phyloP scores from a whole-genome alignment of 2,329 filamentous ascomycete genomes.

The Ascochyta viciae-villosae region DNA sequence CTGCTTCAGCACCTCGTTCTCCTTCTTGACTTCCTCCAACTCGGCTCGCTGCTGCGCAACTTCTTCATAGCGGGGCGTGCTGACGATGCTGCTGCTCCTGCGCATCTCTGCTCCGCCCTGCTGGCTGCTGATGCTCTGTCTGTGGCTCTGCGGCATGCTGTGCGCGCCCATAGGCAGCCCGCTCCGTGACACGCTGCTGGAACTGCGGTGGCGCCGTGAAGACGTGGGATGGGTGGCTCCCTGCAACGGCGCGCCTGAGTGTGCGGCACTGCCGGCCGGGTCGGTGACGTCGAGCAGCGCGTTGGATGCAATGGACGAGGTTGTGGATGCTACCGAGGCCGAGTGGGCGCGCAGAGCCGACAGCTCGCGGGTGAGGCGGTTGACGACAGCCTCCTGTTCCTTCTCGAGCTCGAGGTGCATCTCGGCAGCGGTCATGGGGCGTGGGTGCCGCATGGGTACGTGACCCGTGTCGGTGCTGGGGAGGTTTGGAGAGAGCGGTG shows the following conservation, averaged over 20 bases:
- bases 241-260: conserved; percentile 49
- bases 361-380: conserved; percentile 89
- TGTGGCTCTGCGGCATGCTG: conserved; percentile 43
- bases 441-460: conserved; percentile 79
- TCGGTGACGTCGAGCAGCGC: conserved; percentile 56
- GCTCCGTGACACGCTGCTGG: conserved; percentile 58
- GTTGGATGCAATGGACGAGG: conserved; percentile 62
- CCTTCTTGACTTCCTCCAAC: conserved; percentile 57
- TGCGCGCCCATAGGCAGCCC: conserved; percentile 32
- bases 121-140: conserved; percentile 37
- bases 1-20: conserved; percentile 57
- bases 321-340: conserved; percentile 67
- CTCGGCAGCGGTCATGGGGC: conserved; percentile 86
- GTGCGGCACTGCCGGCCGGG: conserved; percentile 47
- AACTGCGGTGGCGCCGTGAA: conserved; percentile 64
- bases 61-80: conserved; percentile 52
- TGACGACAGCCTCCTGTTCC: conserved; percentile 94
- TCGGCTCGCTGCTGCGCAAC: conserved; percentile 54
- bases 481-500: conserved; percentile 45
- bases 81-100: conserved; percentile 45
- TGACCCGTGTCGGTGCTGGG: conserved; percentile 57
- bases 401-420: conserved; percentile 90
- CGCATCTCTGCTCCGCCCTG: conserved; percentile 25
- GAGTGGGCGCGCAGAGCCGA: conserved; percentile 77
- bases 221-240: conserved; percentile 61